phyloP scores from a whole-genome alignment of 225 moss, liverwort and hornwort genomes.

The Rhytidiadelphus loreus region DNA sequence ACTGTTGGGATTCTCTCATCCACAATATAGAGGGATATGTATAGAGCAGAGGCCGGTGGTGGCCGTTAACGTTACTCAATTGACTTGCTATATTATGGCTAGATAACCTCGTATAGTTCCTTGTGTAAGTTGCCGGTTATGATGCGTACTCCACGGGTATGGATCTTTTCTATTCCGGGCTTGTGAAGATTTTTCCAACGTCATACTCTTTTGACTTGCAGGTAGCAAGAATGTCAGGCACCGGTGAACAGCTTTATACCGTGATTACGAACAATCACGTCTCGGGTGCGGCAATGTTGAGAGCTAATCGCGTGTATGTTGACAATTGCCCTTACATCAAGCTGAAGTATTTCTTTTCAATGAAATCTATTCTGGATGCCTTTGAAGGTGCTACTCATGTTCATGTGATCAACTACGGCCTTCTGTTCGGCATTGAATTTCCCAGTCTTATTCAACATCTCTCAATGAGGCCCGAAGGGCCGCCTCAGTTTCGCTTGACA shows the following conservation, averaged over 20 bases:
- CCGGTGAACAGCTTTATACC: constrained; percentile 59
- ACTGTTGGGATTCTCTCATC: background rate
- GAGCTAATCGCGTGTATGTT: constrained; percentile 22
- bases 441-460: constrained; percentile 49
- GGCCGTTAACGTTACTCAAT: background rate
- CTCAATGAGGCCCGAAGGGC: constrained; percentile 32
- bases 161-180: background rate
- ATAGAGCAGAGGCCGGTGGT: background rate
- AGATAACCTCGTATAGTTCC: background rate
- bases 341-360: constrained; percentile 30
- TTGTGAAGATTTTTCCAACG: background rate
- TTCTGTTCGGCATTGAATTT: constrained; percentile 59
- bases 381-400: constrained; percentile 34
- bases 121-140: background rate
- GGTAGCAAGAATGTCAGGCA: constrained; percentile 55
- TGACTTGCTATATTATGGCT: background rate
- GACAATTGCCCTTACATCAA: constrained; percentile 49
- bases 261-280: constrained; percentile 43
- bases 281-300: constrained; percentile 30
- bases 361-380: constrained; percentile 23
- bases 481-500: constrained; percentile 60
- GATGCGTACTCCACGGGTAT: background rate
- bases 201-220: background rate
- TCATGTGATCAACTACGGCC: constrained; percentile 64
- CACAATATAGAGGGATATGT: background rate